A percentile compares a stretch with the other conserved stretches of the same genome.
Evolutionary conservation across 2,329 filamentous ascomycete genomes (phyloP).

Genomic region (Trichophyton rubrum): DNA sequence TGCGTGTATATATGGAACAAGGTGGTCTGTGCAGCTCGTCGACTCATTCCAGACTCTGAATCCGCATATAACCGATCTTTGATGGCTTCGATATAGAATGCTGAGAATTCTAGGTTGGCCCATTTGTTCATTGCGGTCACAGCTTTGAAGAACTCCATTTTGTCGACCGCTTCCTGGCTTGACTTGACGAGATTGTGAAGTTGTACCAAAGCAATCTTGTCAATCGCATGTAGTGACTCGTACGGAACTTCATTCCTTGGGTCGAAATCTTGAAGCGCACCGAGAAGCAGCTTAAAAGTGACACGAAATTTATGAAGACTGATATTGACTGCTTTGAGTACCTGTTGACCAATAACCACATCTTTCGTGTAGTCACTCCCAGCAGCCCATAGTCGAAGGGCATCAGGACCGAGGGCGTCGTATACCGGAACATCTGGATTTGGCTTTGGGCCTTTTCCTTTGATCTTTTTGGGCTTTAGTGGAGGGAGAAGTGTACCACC

Average conservation of each 20-base stretch:
- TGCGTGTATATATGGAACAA: constrained; percentile 54
- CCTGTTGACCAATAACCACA: constrained; percentile 64
- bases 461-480: constrained; percentile 50
- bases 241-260: constrained; percentile 26
- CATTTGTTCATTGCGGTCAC: constrained; percentile 64
- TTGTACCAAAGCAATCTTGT: constrained; percentile 67
- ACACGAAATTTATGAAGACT: constrained; percentile 75
- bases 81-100: constrained; percentile 84
- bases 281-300: constrained; percentile 81
- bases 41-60: constrained; percentile 50
- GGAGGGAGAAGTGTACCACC: constrained; percentile 65
- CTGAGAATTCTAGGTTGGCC: constrained; percentile 70
- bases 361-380: constrained; percentile 86
- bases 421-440: constrained; percentile 33
- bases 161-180: constrained; percentile 53
- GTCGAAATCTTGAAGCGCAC: constrained; percentile 51
- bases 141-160: constrained; percentile 73
- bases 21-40: constrained; percentile 44
- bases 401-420: constrained; percentile 72
- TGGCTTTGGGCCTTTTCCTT: constrained; percentile 36
- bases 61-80: constrained; percentile 91
- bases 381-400: constrained; percentile 79
- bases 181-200: constrained; percentile 52
- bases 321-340: constrained; percentile 64
- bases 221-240: constrained; percentile 46